Base-by-base conservation (phyloP, 75 land plant genomes). In the Picea sitchensis region DNA sequence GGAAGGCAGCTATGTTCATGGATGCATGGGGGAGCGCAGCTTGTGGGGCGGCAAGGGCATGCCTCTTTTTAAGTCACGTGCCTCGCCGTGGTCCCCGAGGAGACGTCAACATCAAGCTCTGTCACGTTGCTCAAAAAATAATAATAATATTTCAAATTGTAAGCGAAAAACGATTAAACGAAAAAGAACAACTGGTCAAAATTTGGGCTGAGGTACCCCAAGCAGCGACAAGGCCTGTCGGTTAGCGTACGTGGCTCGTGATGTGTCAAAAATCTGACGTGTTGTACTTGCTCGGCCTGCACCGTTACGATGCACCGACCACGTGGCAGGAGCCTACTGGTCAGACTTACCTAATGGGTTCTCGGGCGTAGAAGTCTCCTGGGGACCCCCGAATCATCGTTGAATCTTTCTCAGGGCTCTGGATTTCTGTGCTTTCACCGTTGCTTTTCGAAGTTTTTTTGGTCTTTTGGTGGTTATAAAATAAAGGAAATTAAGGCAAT, bases 61-160 rank as follows among this genome's bases (percentile, higher is more conserved):
- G 15, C 72, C 56, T 68, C 17, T 68, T 68, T 68, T 68, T 68
- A 44, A 41, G 54, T 71, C 74, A 71, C 74, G 74, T 71, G 74
- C 74, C 74, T 4, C n/a, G 74, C 74, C 23, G n/a, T 11, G 56
- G 23, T 71, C 51, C 74, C 51, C 74, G 56, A 71, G 15, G 51
- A 18, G 12, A 47, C 56, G 74, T 71, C 74, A 71, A 71, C 74
- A 71, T 71, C 74, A 71, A 2, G 26, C 20, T 2, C 74, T 71
- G 74, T 44, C 26, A 71, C 73, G 34, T 41, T 41, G 26, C 74
- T 71, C 51, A 18, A 34, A 51, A 68, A 68, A 6, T 44, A 44
- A n/a, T 44, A 44, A 51, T 51, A 51, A 51, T 51, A 51, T 51
- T 51, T 51, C 56, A 51, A 51, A 51, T 9, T 9, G 56, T 9